Conservation (phyloP, 148 eudicot genomes). For the Persicaria maculosa region DNA sequence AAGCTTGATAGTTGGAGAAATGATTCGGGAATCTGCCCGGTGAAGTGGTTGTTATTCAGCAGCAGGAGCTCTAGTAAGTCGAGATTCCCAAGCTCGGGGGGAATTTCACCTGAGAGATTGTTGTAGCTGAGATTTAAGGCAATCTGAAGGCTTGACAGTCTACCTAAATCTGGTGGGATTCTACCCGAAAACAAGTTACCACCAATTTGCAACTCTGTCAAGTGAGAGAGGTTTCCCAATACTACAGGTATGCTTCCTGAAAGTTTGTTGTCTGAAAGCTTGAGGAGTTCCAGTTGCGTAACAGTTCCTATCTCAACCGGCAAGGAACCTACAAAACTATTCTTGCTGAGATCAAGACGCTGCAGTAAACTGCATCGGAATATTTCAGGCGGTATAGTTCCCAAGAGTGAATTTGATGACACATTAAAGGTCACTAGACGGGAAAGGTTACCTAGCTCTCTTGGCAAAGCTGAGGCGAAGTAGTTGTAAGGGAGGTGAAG, state of each 20-base stretch:
- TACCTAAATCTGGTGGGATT: conserved; percentile 67
- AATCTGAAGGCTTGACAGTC: conserved; percentile 61
- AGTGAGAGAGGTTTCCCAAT: conserved; percentile 48
- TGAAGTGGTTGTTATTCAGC: conserved; percentile 66
- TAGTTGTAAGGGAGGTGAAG: conserved; percentile 31
- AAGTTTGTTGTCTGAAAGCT: conserved; percentile 66
- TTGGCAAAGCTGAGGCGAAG: conserved; percentile 29
- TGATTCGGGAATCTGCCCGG: conserved; percentile 66
- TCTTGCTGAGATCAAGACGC: conserved; percentile 77
- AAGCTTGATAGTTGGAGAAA: conserved; percentile 58
- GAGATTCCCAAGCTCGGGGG: conserved; percentile 61
- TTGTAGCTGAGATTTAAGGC: conserved; percentile 77
- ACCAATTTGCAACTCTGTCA: conserved; percentile 85
- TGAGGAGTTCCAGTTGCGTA: conserved; percentile 67
- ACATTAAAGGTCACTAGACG: conserved; percentile 29
- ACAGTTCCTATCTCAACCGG: conserved; percentile 53
- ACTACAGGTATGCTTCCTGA: conserved; percentile 53
- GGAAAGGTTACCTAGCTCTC: conserved; percentile 26
- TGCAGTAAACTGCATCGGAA: conserved; percentile 43
- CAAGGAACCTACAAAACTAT: conserved; percentile 47
- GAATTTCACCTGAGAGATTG: conserved; percentile 58
- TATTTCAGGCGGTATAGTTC: conserved; percentile 26
- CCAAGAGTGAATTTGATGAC: conserved; percentile 27
- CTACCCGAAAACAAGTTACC: conserved; percentile 67
- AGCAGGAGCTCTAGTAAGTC: conserved; percentile 62